A percentile compares a stretch with the other conserved stretches of the same genome.
Evolutionary conservation across 768 basidiomycete genomes (phyloP).

Genomic region (Inosperma sp.): DNA sequence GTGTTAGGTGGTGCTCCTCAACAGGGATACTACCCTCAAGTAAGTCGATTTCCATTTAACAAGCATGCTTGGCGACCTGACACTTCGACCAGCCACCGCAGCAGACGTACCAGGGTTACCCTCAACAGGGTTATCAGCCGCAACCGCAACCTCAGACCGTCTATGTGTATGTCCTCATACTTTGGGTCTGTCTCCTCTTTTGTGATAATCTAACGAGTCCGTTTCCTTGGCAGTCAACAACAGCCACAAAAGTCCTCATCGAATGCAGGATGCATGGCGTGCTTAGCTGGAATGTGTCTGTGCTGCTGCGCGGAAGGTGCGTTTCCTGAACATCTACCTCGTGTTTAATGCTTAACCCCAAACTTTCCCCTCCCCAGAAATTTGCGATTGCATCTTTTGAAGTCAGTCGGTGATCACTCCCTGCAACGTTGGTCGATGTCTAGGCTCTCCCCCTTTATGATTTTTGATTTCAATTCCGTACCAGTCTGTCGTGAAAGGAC

Average conservation of each 20-base stretch:
- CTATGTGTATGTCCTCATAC: constrained; percentile 56
- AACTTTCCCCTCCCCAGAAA: no score
- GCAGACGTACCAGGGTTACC: constrained; percentile 57
- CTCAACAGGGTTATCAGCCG: constrained; percentile 52
- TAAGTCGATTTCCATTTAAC: constrained; percentile 13
- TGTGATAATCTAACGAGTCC: not conserved
- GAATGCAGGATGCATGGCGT: constrained; percentile 54
- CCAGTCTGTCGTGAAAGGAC: no score
- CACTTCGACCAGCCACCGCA: constrained; percentile 53
- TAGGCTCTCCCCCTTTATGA: no score
- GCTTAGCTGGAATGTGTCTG: constrained; percentile 56
- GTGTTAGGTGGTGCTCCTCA: constrained; percentile 49
- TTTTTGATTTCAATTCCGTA: no score
- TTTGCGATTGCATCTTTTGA: constrained; percentile 69
- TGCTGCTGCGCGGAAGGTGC: constrained; percentile 75
- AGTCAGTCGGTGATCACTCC: not conserved
- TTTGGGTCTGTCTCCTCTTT: not conserved
- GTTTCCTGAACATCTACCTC: constrained; percentile 22
- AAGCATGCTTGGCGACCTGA: not conserved
- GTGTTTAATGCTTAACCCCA: constrained; percentile 1
- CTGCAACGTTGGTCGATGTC: not conserved
- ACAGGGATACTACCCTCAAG: constrained; percentile 66
- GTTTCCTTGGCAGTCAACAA: constrained; percentile 40
- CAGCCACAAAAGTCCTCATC: constrained; percentile 42
- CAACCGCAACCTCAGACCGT: constrained; percentile 66